Evolutionary conservation across 257 asterid genomes (phyloP).

Genomic region (Apocynum venetum): DNA sequence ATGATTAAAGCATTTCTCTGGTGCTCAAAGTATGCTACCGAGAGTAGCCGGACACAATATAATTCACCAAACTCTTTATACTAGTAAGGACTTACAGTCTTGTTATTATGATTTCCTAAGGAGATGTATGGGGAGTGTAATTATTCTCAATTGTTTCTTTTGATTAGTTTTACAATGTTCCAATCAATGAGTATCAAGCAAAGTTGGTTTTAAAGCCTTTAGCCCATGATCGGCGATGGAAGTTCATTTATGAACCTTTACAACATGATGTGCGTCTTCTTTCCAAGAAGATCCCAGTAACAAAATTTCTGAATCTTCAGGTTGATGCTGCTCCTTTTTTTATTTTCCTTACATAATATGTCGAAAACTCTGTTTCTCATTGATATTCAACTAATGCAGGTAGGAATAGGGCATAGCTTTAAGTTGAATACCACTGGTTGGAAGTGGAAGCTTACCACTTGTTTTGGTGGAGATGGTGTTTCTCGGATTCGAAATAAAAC

Average conservation of each 20-base stretch:
- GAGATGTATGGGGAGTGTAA: background rate
- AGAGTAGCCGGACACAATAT: background rate
- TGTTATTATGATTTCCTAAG: background rate
- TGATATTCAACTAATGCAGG: slow-evolving; percentile 39
- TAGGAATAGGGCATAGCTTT: slow-evolving; percentile 96
- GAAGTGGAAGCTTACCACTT: slow-evolving; percentile 91
- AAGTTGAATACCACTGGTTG: slow-evolving; percentile 87
- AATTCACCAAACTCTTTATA: background rate
- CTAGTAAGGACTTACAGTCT: background rate
- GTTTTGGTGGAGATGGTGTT: slow-evolving; percentile 82
- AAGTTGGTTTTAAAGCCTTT: slow-evolving; percentile 90
- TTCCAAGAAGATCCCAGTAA: slow-evolving; percentile 86
- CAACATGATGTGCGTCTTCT: slow-evolving; percentile 84
- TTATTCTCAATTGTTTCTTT: slow-evolving; percentile 10
- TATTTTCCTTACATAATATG: background rate
- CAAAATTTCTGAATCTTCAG: slow-evolving; percentile 91
- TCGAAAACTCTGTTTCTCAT: slow-evolving; percentile 1
- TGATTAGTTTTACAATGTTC: slow-evolving; percentile 72
- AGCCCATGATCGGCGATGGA: slow-evolving; percentile 80
- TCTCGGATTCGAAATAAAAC: slow-evolving; percentile 87
- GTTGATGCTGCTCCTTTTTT: slow-evolving; percentile 31
- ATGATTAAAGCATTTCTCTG: background rate
- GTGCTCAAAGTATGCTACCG: background rate
- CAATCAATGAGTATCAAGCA: slow-evolving; percentile 79
- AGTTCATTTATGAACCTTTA: slow-evolving; percentile 78